Base-by-base conservation (phyloP, 2,329 filamentous ascomycete species). In the Pseudopithomyces maydicus region DNA sequence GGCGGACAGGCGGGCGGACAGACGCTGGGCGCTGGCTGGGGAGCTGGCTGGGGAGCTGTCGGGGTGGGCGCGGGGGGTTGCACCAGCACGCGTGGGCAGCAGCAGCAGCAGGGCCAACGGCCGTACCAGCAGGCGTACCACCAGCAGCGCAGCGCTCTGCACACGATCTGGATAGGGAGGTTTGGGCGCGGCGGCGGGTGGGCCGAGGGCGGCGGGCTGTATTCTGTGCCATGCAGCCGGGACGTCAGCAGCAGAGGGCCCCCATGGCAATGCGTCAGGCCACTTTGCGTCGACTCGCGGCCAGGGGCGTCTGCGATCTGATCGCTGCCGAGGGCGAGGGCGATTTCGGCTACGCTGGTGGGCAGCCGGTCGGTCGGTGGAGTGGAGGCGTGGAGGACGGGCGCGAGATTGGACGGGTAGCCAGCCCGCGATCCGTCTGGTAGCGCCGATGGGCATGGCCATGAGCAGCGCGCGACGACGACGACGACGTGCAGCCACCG, bases 321-420 rank as follows among this genome's bases (percentile, higher is more conserved):
- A 53, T 44, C 50, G 6, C 44, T 36, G 29, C 44, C 26, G 44
- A 35, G 43, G 49, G 58, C 54, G 58, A 41, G 49, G 56, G 55
- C 62, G 53, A 52, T 65, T 64, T n/a, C 53, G 47, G 54, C 54
- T 54, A 51, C 54, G 54, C 39, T 15, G 29, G 19, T 38, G 33
- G 20, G 41, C 23, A 17, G 43, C 52, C n/a, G n/a, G n/a, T n/a
- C n/a, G n/a, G n/a, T 41, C 20, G 48, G 15, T 20, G 38, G 6
- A 20, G 48, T 17, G 46, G 12, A 32, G 38, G 6, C n/a, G 48
- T 17, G 46, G 12, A 32, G 46, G 26, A 29, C 15, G 45, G n/a
- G 32, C n/a, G 29, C 14, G 10, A n/a, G 7, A 38, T 49, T 33
- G 45, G 46, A 35, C 47, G 47, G 22, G 41, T 35, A 22, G 41